phyloP scores from a whole-genome alignment of 352 stramenopile genomes.

The Pseudoperonospora humuli region DNA sequence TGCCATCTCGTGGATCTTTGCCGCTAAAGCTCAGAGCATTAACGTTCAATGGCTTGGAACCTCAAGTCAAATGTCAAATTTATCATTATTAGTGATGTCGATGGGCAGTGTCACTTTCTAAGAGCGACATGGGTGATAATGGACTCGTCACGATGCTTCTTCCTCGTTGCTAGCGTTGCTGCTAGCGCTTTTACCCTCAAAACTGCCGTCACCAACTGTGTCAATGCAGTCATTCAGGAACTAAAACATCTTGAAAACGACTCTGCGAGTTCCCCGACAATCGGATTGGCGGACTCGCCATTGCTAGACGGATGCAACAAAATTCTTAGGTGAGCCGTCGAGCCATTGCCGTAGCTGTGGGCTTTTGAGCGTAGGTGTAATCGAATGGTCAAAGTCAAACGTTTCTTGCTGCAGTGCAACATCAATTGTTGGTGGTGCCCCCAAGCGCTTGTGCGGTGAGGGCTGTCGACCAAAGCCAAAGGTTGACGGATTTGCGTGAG shows the following conservation, averaged over 20 bases:
- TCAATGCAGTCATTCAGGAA: slow-evolving; percentile 19
- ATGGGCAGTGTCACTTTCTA: too few species aligned
- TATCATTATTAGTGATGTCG: too few species aligned
- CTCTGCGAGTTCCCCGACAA: neutral
- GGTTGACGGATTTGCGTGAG: slow-evolving; percentile 38
- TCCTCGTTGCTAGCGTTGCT: slow-evolving; percentile 12
- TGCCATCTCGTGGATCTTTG: too few species aligned
- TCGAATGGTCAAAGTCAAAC: slow-evolving; percentile 81
- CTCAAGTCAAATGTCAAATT: too few species aligned
- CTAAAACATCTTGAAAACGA: slow-evolving; percentile 12
- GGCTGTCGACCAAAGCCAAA: slow-evolving; percentile 40
- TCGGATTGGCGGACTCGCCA: slow-evolving; percentile 1
- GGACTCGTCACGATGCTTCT: slow-evolving; percentile 7
- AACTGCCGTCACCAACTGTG: slow-evolving; percentile 1
- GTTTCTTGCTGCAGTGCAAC: slow-evolving; percentile 73
- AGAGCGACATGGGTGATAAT: slow-evolving; percentile 29
- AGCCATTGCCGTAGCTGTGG: slow-evolving; percentile 79
- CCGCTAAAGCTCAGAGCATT: too few species aligned
- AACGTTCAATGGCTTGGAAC: too few species aligned
- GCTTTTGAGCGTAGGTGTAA: slow-evolving; percentile 83
- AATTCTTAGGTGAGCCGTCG: slow-evolving; percentile 73
- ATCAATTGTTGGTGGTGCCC: slow-evolving; percentile 65
- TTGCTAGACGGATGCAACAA: slow-evolving; percentile 68
- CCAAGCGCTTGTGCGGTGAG: slow-evolving; percentile 70
- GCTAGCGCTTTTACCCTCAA: slow-evolving; percentile 1